phyloP scores from a whole-genome alignment of 23 red algal species.

The Cyanidioschyzon merolae region DNA sequence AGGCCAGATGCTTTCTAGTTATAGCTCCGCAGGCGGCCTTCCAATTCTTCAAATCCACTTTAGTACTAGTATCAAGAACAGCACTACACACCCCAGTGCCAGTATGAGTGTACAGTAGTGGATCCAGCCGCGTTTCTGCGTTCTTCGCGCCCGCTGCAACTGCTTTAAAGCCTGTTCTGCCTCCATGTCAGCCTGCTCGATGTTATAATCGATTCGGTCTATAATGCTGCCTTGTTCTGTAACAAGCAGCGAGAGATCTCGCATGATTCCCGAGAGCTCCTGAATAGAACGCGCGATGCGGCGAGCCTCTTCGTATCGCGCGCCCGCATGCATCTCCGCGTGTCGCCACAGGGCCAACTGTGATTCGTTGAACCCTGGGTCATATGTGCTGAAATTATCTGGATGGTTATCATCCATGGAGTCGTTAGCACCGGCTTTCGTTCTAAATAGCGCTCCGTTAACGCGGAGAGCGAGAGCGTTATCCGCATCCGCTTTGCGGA shows the following conservation, averaged over 20 bases:
- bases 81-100: constrained; percentile 48
- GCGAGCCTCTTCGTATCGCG: constrained; percentile 37
- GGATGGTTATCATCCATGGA: not conserved
- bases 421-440: not conserved
- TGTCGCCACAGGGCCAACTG: constrained; percentile 35
- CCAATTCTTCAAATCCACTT: constrained; percentile 33
- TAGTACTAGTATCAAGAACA: constrained; percentile 50
- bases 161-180: constrained; percentile 51
- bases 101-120: constrained; percentile 46
- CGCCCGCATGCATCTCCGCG: constrained; percentile 29
- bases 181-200: constrained; percentile 40
- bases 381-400: constrained; percentile 10
- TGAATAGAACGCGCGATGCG: constrained; percentile 49
- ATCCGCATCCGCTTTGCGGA: constrained; percentile 35
- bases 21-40: no score
- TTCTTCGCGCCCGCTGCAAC: constrained; percentile 47
- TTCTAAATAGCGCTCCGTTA: not conserved
- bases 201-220: constrained; percentile 89
- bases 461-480: not conserved
- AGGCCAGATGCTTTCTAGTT: no score
- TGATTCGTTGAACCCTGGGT: constrained; percentile 30
- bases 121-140: constrained; percentile 45
- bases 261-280: constrained; percentile 67
- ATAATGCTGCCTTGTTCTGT: constrained; percentile 85
- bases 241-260: constrained; percentile 62